Conservation (phyloP, 2,329 filamentous ascomycete species). For the Diaporthe batatas region DNA sequence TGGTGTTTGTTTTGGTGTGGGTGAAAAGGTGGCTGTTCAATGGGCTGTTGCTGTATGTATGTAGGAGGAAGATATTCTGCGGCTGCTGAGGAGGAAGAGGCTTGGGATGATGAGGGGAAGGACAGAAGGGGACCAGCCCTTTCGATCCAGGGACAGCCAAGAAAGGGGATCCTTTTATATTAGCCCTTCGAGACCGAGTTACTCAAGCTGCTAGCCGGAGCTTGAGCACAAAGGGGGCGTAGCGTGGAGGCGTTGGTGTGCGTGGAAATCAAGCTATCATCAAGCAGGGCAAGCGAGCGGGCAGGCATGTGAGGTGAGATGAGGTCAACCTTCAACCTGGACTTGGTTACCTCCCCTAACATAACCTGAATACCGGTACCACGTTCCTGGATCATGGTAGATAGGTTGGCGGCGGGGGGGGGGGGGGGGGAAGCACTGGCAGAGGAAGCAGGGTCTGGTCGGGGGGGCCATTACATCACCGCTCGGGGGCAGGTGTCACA, state of each 20-base stretch:
- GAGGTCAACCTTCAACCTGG: too few relatives aligned
- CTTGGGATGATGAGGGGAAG: not conserved
- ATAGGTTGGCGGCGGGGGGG: not conserved
- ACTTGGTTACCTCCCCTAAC: not conserved
- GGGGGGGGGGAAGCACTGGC: too few relatives aligned
- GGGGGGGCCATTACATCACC: conserved; percentile 19
- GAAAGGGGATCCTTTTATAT: conserved; percentile 19
- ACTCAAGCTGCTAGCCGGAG: not conserved
- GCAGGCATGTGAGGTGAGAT: conserved; percentile 15
- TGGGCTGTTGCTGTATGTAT: too few relatives aligned
- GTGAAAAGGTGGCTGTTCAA: too few relatives aligned
- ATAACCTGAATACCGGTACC: not conserved
- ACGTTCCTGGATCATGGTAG: not conserved
- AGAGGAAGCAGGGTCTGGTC: not conserved
- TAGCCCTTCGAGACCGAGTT: not conserved
- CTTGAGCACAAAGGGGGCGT: conserved; percentile 8
- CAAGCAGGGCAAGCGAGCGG: not conserved
- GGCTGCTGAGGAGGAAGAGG: not conserved
- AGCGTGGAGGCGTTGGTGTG: not conserved
- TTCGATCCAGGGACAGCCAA: not conserved
- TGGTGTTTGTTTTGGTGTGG: not conserved
- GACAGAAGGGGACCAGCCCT: too few relatives aligned
- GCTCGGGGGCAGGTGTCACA: not conserved
- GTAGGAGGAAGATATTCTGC: not conserved
- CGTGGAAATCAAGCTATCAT: not conserved